Percentiles rank a stretch among this genome's conserved stretches.
Evolutionary conservation across 164 flowering plant species (phyloP).

Genomic region (Protea cynaroides): DNA sequence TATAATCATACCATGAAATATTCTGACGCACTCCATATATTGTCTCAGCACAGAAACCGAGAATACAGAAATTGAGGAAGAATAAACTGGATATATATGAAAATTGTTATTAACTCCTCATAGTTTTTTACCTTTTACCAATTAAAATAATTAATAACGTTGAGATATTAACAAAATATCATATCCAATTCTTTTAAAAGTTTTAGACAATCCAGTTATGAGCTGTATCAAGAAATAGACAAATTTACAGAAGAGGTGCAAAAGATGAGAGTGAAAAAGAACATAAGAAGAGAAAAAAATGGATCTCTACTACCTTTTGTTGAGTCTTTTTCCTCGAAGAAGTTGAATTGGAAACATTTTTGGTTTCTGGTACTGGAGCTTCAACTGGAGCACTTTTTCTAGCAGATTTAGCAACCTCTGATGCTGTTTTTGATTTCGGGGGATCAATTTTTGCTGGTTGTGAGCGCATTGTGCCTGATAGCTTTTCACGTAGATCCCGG

Average conservation of each 20-base stretch:
- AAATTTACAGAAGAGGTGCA: neutral
- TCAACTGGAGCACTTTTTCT: slow-evolving; percentile 40
- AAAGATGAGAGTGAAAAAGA: neutral
- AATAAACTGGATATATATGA: no score
- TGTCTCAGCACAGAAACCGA: no score
- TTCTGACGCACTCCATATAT: no score
- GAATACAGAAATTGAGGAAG: no score
- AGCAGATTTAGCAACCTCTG: slow-evolving; percentile 39
- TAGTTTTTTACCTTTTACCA: no score
- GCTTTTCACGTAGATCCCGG: slow-evolving; percentile 81
- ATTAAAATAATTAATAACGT: no score
- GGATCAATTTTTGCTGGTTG: slow-evolving; percentile 41
- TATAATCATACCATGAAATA: no score
- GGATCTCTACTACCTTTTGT: slow-evolving; percentile 41
- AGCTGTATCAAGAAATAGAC: neutral
- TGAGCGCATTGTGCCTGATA: slow-evolving; percentile 65
- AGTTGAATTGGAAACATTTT: slow-evolving; percentile 34
- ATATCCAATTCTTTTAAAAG: no score
- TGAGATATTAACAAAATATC: no score
- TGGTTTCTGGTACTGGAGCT: slow-evolving; percentile 36
- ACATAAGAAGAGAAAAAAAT: neutral
- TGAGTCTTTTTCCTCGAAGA: slow-evolving; percentile 39
- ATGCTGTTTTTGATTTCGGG: slow-evolving; percentile 35
- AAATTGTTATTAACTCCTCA: no score
- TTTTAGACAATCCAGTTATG: neutral